Percentiles rank a stretch among this genome's conserved stretches.
These are phyloP conservation scores for Carex sylvatica DNA, from an alignment of 202 grass and related monocot genomes.

Conservation along the genomic window DNA sequence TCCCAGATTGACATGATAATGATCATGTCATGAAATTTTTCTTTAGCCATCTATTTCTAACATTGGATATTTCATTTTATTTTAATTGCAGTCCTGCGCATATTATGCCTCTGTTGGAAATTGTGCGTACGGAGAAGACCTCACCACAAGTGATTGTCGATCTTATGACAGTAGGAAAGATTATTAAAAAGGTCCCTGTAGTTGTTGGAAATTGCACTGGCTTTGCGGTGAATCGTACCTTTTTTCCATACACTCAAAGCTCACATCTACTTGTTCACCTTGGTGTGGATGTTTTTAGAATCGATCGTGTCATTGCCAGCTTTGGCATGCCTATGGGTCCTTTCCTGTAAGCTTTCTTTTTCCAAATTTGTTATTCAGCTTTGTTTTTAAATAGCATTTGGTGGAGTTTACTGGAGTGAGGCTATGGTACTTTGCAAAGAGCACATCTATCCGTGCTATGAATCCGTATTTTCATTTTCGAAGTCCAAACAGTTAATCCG, in stretches of 20 bases:
- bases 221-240: slow-evolving; percentile 94
- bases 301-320: slow-evolving; percentile 73
- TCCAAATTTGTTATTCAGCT: not conserved
- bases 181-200: slow-evolving; percentile 96
- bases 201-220: slow-evolving; percentile 97
- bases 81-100: slow-evolving; percentile 82
- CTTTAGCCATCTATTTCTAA: slow-evolving; percentile 28
- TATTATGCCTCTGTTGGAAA: slow-evolving; percentile 98
- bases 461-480: too few species aligned
- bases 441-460: too few species aligned
- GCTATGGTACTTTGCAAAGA: too few species aligned
- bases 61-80: slow-evolving; percentile 7
- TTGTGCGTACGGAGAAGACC: slow-evolving; percentile 90
- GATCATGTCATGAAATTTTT: slow-evolving; percentile 1
- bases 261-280: slow-evolving; percentile 73
- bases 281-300: slow-evolving; percentile 90
- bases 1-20: slow-evolving; percentile 2
- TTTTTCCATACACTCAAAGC: slow-evolving; percentile 81
- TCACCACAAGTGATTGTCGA: slow-evolving; percentile 89
- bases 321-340: slow-evolving; percentile 99
- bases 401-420: not conserved
- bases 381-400: not conserved
- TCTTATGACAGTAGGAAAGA: slow-evolving; percentile 87
- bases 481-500: too few species aligned
- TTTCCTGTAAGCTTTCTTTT: slow-evolving; percentile 75